A percentile compares a stretch with the other conserved stretches of the same genome.
Evolutionary conservation across 306 rosid genomes (phyloP).

Genomic region (Cucurbita maxima): DNA sequence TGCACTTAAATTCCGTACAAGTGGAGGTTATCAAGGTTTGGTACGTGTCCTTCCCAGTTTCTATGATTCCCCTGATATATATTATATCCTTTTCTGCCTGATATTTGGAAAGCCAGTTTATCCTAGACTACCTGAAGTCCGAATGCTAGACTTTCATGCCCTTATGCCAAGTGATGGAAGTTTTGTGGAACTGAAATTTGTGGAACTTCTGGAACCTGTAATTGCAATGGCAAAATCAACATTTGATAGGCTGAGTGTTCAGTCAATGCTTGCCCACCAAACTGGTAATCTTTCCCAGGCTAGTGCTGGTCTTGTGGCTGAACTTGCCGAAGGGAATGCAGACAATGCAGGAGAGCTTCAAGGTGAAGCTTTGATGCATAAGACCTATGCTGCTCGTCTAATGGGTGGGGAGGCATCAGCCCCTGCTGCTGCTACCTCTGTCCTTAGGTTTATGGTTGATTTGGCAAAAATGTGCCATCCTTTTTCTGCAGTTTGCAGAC

Average conservation of each 20-base stretch:
- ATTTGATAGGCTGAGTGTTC: conserved; percentile 83
- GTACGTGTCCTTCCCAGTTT: conserved; percentile 86
- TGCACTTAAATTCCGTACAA: conserved; percentile 79
- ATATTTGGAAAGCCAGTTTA: conserved; percentile 96
- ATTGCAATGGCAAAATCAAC: conserved; percentile 88
- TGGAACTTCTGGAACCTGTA: conserved; percentile 82
- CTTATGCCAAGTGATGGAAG: conserved; percentile 93
- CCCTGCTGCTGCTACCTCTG: conserved; percentile 94
- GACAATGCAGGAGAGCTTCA: conserved; percentile 99
- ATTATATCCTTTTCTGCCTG: conserved; percentile 89
- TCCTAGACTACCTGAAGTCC: conserved; percentile 97
- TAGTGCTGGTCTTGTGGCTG: conserved; percentile 95
- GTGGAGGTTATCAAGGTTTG: conserved; percentile 97
- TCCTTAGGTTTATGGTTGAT: conserved; percentile 96
- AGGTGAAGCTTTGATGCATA: conserved; percentile 99
- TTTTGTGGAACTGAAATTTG: conserved; percentile 49
- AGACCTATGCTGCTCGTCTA: conserved; percentile 98
- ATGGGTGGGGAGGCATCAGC: conserved; percentile 99
- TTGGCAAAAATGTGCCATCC: conserved; percentile 92
- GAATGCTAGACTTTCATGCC: conserved; percentile 97
- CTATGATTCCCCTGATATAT: conserved; percentile 94
- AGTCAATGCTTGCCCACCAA: conserved; percentile 91
- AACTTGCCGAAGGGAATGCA: conserved; percentile 84
- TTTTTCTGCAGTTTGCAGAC: conserved; percentile 77
- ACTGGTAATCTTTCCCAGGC: conserved; percentile 86